Evolutionary conservation across 176 grass and related monocot species (phyloP), one percentile per base, ranked within the genome.

Genomic region (Poa annua): DNA sequence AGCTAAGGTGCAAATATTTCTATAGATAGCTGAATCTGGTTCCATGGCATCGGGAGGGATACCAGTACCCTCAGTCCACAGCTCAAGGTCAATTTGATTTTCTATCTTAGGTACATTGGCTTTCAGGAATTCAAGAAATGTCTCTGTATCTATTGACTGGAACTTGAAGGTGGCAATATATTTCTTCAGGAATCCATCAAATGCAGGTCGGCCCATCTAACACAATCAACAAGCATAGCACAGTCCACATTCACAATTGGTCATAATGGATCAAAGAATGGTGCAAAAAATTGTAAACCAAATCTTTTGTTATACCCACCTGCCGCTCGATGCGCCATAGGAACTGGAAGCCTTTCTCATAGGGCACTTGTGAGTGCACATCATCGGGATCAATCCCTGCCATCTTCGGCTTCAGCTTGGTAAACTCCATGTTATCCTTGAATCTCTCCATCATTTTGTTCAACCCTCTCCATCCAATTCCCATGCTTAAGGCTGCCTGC

Each of bases 341-440:
- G 67, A 98, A 98, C 60, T 98, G 96, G 83, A 93, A 98, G 0
- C 96, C 96, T 88, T 98, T 98, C 87, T 98, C 96, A 29, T 98
- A 98, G 6, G 96, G 96, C 41, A 98, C 91, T 88, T 90, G 48
- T 25, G 96, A 98, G 66, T 98, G 85, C 50, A 98, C 89, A 71
- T 92, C 93, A 71, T 98, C 96, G 22, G 96, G 96, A 59, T 95
- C 91, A 54, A 98, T 82, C 25, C 93, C 96, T 78, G 81, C 91
- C 55, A 98, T 91, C 11, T 91, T 95, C 0, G 96, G 92, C 48
- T 98, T 98, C 77, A 98, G 84, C 60, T 98, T 98, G 21, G 96
- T 98, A 52, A 95, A 98, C 42, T 98, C 96, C 96, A 95, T 88
- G 72, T 90, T 93, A 90, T 98, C 93, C 35, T 93, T 91, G 42